Conservation (phyloP, 371 early-diverging fungal genomes). For the Dichotomocladium elegans region DNA sequence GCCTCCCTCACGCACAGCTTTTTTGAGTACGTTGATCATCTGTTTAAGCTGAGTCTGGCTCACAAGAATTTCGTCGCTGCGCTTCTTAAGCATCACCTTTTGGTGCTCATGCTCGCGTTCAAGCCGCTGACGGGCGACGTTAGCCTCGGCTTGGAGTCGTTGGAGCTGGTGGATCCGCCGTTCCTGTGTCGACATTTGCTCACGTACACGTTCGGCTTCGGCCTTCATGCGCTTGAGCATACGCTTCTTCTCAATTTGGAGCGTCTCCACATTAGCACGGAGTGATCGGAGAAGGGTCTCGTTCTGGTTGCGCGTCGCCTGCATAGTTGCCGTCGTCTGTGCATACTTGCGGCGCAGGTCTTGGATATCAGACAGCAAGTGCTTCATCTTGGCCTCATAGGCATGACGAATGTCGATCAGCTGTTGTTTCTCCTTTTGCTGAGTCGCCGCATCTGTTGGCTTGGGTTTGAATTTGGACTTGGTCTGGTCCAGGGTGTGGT, state of each 20-base stretch:
- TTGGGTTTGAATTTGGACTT: slow-evolving; percentile 25
- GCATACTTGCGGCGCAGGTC: slow-evolving; percentile 61
- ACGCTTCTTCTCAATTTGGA: slow-evolving; percentile 73
- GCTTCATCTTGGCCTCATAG: slow-evolving; percentile 73
- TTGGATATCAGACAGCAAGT: slow-evolving; percentile 66
- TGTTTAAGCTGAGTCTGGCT: slow-evolving; percentile 54
- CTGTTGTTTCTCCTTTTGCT: slow-evolving; percentile 40
- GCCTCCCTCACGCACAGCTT: slow-evolving; percentile 48
- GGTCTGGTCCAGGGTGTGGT: slow-evolving; percentile 53
- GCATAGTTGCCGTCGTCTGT: slow-evolving; percentile 52
- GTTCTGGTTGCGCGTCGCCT: slow-evolving; percentile 52
- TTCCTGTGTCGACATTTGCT: slow-evolving; percentile 62
- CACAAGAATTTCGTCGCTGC: slow-evolving; percentile 53
- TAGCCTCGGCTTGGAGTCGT: slow-evolving; percentile 64
- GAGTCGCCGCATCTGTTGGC: slow-evolving; percentile 20
- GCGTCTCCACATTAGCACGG: slow-evolving; percentile 57
- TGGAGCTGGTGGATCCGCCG: slow-evolving; percentile 71
- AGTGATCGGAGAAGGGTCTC: slow-evolving; percentile 51
- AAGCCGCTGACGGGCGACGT: slow-evolving; percentile 61
- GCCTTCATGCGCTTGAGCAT: slow-evolving; percentile 80
- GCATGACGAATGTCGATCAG: slow-evolving; percentile 39
- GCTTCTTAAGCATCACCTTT: slow-evolving; percentile 52
- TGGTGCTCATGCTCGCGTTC: slow-evolving; percentile 70
- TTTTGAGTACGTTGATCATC: slow-evolving; percentile 45
- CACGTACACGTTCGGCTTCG: slow-evolving; percentile 67